Evolutionary conservation across 2,329 filamentous ascomycete genomes (phyloP).

Genomic region (Monosporascus cannonballus): DNA sequence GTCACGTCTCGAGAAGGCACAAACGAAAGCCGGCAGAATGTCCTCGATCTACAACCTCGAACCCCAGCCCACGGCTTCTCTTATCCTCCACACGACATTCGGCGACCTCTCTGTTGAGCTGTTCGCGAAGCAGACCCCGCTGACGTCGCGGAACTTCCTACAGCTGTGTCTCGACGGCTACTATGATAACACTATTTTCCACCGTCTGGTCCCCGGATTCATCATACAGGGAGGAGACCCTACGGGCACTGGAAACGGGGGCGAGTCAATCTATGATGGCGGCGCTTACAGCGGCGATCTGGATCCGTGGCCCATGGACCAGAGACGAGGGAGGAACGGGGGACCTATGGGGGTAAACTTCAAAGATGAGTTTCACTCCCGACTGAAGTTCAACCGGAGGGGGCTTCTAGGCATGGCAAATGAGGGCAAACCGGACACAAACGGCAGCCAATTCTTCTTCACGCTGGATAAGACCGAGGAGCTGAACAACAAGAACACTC

Average conservation of each 20-base stretch:
- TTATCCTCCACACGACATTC: constrained; percentile 80
- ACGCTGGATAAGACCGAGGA: constrained; percentile 82
- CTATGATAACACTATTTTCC: constrained; percentile 90
- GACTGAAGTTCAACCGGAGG: constrained; percentile 86
- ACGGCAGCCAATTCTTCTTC: constrained; percentile 96
- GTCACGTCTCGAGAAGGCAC: too few species aligned
- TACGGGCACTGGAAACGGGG: constrained; percentile 84
- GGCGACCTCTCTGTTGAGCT: constrained; percentile 89
- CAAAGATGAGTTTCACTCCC: constrained; percentile 84
- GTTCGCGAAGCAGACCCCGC: constrained; percentile 88
- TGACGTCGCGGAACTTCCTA: constrained; percentile 91
- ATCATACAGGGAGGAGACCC: constrained; percentile 94
- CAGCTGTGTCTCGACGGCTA: constrained; percentile 94
- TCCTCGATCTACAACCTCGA: constrained; percentile 90
- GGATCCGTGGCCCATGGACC: constrained; percentile 66
- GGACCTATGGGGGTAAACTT: constrained; percentile 55
- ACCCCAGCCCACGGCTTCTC: constrained; percentile 88
- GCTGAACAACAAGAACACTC: constrained; percentile 81
- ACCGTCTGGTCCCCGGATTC: constrained; percentile 86
- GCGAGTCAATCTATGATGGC: constrained; percentile 86
- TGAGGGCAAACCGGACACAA: constrained; percentile 67
- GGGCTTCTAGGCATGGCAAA: constrained; percentile 97
- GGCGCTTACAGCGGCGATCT: constrained; percentile 67
- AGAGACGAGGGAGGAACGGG: constrained; percentile 55
- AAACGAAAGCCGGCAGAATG: constrained; percentile 45